Evolutionary conservation across 495 filamentous ascomycete genomes (phyloP), one percentile per base, ranked within the genome.

Genomic region (Collariella sp.): DNA sequence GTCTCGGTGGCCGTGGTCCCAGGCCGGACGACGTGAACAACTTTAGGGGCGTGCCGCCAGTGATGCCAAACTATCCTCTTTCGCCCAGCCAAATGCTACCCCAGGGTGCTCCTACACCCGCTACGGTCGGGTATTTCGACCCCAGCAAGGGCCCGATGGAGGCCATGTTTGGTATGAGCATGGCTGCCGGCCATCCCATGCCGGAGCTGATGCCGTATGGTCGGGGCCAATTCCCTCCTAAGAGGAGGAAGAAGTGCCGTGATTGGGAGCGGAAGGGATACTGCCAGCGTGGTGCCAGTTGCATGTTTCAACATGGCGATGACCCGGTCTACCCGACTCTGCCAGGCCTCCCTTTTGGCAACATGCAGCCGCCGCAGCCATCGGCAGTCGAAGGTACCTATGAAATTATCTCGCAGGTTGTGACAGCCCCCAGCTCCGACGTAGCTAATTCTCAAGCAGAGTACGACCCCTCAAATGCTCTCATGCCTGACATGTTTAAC

Each of bases 191-290:
- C 7, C 76, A 86, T 57, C 75, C 83, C 20, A 64, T 74, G 67
- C 81, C 83, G 18, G 74, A 73, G 16, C 71, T 85, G 62, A 68
- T 75, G 33, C 68, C 70, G 15, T 72, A 80, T 64, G 67, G 50
- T 49, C 52, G 55, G 60, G 40, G 19, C 5, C 36, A 38, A 15
- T 18, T 20, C 12, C 52, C 59, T 16, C 61, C 56, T 16, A 68
- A 63, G 53, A 72, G 67, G 63, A 72, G 73, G 53, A 55, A 82
- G 63, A 77, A 84, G 53, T 97, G 91, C 62, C 81, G 83, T 40
- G 89, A 95, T 65, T 97, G 89, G 64, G 91, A 96, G 57, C 82
- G 78, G 1, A 89, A 90, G 59, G 93, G 93, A 0, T 94, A 84
- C 58, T 97, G 91, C 62, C 80, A 86, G 31, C 69, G 84, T 44